Conservation (phyloP, 139 green algal genomes). For the Chlamydomonas sp. region DNA sequence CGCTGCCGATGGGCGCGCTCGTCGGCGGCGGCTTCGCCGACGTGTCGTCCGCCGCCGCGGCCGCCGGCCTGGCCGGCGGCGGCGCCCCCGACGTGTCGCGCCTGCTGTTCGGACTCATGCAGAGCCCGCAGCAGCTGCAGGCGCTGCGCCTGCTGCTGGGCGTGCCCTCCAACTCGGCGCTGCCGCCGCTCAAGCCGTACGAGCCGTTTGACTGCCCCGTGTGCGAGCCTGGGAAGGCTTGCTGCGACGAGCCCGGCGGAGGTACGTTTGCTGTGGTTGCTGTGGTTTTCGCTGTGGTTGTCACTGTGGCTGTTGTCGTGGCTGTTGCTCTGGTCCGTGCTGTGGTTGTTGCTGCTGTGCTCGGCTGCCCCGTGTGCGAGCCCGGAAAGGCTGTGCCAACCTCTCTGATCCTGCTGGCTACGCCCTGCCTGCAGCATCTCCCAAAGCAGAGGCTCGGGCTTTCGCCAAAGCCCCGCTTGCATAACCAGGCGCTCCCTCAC, state of each 20-base stretch:
- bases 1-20: too few species aligned
- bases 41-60: slow-evolving; percentile 12
- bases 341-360: background rate
- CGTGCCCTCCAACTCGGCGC: slow-evolving; percentile 39
- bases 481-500: background rate
- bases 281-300: too few species aligned
- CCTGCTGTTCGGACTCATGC: slow-evolving; percentile 40
- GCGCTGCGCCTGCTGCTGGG: slow-evolving; percentile 49
- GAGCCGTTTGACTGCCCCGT: background rate
- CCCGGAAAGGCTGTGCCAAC: background rate
- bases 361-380: background rate
- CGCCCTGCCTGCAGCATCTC: background rate
- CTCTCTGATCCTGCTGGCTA: background rate
- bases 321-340: background rate
- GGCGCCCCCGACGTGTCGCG: slow-evolving; percentile 30
- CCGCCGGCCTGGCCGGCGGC: slow-evolving; percentile 14
- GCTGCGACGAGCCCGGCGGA: too few species aligned
- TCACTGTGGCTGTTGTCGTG: too few species aligned
- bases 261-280: too few species aligned
- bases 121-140: slow-evolving; percentile 44
- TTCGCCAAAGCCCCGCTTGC: too few species aligned
- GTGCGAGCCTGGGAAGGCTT: background rate
- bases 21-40: background rate
- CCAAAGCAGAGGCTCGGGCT: background rate
- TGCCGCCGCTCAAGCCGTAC: slow-evolving; percentile 21